Evolutionary conservation across 139 green algal genomes (phyloP), one percentile per base, ranked within the genome.

Genomic region (Ostreobium quekettii): DNA sequence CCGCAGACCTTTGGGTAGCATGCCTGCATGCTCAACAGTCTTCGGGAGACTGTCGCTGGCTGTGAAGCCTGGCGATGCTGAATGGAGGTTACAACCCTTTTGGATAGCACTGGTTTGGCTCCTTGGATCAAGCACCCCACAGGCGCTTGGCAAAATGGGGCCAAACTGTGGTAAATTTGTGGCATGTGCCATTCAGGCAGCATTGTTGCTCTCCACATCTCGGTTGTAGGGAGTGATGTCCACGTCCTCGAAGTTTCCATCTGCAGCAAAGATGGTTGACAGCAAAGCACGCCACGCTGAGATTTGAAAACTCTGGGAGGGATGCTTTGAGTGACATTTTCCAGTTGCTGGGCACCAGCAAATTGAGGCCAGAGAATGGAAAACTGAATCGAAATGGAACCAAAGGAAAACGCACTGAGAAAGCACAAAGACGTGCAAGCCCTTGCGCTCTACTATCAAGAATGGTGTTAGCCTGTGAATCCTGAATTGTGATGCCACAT

Each of bases 181-280:
- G n/a, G n/a, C n/a, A n/a, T n/a, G n/a, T n/a, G n/a, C n/a, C n/a
- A n/a, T n/a, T n/a, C n/a, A n/a, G n/a, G n/a, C n/a, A n/a, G n/a
- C n/a, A n/a, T n/a, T n/a, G n/a, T n/a, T n/a, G n/a, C n/a, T n/a
- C n/a, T n/a, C n/a, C n/a, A n/a, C n/a, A n/a, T n/a, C n/a, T n/a
- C n/a, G n/a, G n/a, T 73, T 47, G 56, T 59, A 68, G 0, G 64
- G 37, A n/a, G 61, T 67, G 59, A 79, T 73, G 67, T 73, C 64
- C 22, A 73, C 6, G 7, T 66, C 35, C 33, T 78, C 73, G 35
- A 60, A 78, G 5, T 29, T 58, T 6, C 67, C 73, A 71, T 75
- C 73, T 78, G 70, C 57, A 70, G 15, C 19, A 53, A 11, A 62
- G 8, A 19, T 22, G 26, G 22, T 5, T 65, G 28, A 42, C 8